phyloP scores from a whole-genome alignment of 202 grass and related monocot species.

The Elaeis oleifera region DNA sequence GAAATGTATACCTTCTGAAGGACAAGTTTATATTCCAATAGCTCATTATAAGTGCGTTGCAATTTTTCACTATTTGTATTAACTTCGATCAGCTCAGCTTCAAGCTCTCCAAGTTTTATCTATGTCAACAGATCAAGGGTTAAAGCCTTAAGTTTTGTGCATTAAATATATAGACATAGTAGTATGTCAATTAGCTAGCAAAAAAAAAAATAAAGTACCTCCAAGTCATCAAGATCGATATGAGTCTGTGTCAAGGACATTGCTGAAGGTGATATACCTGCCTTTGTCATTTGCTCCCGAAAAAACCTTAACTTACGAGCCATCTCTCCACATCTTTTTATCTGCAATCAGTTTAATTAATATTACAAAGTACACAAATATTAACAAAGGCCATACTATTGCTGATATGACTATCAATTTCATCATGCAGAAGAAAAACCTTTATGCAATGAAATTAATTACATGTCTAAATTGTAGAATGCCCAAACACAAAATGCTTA shows the following conservation, averaged over 20 bases:
- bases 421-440: too few relatives aligned
- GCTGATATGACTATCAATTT: too few relatives aligned
- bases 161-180: too few relatives aligned
- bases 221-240: constrained; percentile 78
- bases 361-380: too few relatives aligned
- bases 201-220: constrained; percentile 37
- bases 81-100: constrained; percentile 89
- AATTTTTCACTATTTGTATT: constrained; percentile 93
- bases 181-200: too few relatives aligned
- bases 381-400: too few relatives aligned
- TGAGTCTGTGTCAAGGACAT: constrained; percentile 32
- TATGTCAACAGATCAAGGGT: constrained; percentile 28
- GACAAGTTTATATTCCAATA: constrained; percentile 74
- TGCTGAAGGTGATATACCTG: constrained; percentile 41
- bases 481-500: too few relatives aligned
- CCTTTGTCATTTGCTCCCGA: constrained; percentile 83
- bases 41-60: constrained; percentile 65
- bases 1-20: constrained; percentile 62
- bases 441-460: too few relatives aligned
- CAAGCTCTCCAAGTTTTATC: constrained; percentile 81
- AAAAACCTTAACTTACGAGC: constrained; percentile 81
- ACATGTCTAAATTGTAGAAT: too few relatives aligned
- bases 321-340: constrained; percentile 98
- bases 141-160: too few relatives aligned
- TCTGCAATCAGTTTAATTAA: constrained; percentile 4